These are phyloP conservation scores for Yueomyces sinensis DNA, from an alignment of 805 yeast species.

Conservation along the genomic window DNA sequence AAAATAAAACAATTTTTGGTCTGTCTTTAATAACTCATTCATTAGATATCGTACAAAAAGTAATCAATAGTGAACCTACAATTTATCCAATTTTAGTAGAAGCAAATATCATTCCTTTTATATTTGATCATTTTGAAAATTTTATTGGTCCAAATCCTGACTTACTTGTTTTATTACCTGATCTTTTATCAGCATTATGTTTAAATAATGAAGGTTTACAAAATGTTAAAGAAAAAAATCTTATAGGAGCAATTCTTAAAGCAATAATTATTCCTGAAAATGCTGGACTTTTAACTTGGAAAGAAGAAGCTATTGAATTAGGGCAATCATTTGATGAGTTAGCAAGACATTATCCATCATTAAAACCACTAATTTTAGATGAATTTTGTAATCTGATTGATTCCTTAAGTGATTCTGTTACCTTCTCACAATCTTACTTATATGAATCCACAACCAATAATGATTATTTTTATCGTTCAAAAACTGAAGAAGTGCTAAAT, in stretches of 20 bases:
- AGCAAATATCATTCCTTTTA: slow-evolving; percentile 53
- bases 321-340: slow-evolving; percentile 69
- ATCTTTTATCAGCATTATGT: slow-evolving; percentile 70
- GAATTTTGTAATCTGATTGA: slow-evolving; percentile 35
- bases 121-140: slow-evolving; percentile 42
- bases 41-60: slow-evolving; percentile 49
- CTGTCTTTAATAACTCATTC: slow-evolving; percentile 46
- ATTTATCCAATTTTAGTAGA: slow-evolving; percentile 71
- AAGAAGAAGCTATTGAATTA: slow-evolving; percentile 39
- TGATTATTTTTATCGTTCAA: slow-evolving; percentile 29
- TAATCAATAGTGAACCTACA: slow-evolving; percentile 85
- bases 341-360: slow-evolving; percentile 68
- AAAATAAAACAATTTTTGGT: slow-evolving; percentile 51
- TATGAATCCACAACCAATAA: slow-evolving; percentile 27
- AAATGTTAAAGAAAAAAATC: slow-evolving; percentile 31
- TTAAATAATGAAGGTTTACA: slow-evolving; percentile 61
- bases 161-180: slow-evolving; percentile 50
- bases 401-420: slow-evolving; percentile 29
- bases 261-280: slow-evolving; percentile 35
- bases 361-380: slow-evolving; percentile 44
- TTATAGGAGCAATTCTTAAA: slow-evolving; percentile 34
- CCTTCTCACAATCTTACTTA: slow-evolving; percentile 30
- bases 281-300: slow-evolving; percentile 40
- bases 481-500: slow-evolving; percentile 29
- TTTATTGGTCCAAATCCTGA: slow-evolving; percentile 48